phyloP scores from a whole-genome alignment of 2,329 filamentous ascomycete genomes.

The Fusarium nisikadoi region DNA sequence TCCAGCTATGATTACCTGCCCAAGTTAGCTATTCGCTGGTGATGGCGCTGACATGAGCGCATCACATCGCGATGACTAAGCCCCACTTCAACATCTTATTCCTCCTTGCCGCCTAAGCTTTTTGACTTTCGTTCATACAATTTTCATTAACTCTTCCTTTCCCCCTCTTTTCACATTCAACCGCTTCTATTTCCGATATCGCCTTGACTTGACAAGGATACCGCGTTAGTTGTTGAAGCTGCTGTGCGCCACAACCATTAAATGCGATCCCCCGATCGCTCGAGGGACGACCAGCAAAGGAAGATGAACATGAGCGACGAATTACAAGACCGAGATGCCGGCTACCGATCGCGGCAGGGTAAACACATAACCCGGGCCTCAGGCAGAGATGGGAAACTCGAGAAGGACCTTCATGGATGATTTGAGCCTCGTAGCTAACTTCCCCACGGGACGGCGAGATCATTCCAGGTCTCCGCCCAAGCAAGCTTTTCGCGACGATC shows the following conservation, averaged over 20 bases:
- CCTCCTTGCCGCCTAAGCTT: not conserved
- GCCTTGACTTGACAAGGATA: not conserved
- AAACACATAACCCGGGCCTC: slow-evolving; percentile 54
- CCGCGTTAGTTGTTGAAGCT: slow-evolving; percentile 37
- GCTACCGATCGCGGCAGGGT: slow-evolving; percentile 62
- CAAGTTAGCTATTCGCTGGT: not conserved
- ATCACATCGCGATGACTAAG: slow-evolving; percentile 26
- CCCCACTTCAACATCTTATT: slow-evolving; percentile 6
- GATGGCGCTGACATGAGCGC: not conserved
- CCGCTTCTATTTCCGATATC: not conserved
- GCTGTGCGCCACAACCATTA: slow-evolving; percentile 59
- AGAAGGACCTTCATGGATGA: slow-evolving; percentile 44
- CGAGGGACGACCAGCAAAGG: slow-evolving; percentile 43
- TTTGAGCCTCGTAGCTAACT: slow-evolving; percentile 57
- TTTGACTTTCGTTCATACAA: slow-evolving; percentile 1
- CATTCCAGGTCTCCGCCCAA: slow-evolving; percentile 57
- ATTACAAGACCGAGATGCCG: slow-evolving; percentile 49
- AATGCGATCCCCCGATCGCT: slow-evolving; percentile 47
- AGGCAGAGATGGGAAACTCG: slow-evolving; percentile 38
- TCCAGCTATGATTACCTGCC: not conserved
- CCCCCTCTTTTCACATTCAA: not conserved
- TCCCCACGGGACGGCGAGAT: slow-evolving; percentile 56
- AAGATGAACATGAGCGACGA: slow-evolving; percentile 38
- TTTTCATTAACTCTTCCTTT: not conserved
- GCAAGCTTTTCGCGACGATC: slow-evolving; percentile 52